These are phyloP conservation scores for Lachnellula cervina DNA, from an alignment of 2,329 filamentous ascomycete genomes.

Conservation along the genomic window DNA sequence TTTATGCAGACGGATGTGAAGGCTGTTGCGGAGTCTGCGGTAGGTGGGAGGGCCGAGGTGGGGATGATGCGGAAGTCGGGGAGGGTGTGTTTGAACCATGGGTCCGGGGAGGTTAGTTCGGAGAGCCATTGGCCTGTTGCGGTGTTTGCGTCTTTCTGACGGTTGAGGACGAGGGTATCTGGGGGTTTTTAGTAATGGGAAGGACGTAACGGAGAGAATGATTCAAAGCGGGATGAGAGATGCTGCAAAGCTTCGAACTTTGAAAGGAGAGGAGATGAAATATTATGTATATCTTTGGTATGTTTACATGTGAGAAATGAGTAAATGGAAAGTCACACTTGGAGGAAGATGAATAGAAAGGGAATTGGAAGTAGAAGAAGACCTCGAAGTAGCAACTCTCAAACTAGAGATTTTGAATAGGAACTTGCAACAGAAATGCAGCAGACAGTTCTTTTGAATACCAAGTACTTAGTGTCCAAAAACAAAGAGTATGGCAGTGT, in stretches of 20 bases:
- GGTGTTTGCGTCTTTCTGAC: constrained; percentile 19
- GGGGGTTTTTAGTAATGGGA: not conserved
- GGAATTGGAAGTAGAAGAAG: too few relatives aligned
- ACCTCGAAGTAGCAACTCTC: too few relatives aligned
- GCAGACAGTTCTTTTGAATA: too few relatives aligned
- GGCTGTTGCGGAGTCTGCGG: constrained; percentile 64
- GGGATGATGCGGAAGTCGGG: constrained; percentile 64
- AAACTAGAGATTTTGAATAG: too few relatives aligned
- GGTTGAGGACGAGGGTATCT: constrained; percentile 50
- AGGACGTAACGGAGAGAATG: not conserved
- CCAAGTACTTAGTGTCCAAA: not conserved
- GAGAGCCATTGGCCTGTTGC: constrained; percentile 45
- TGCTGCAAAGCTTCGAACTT: too few relatives aligned
- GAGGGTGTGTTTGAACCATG: constrained; percentile 70
- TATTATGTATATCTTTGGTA: too few relatives aligned
- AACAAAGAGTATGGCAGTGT: not conserved
- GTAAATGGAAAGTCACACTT: too few relatives aligned
- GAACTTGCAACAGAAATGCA: too few relatives aligned
- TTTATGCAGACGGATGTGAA: constrained; percentile 92
- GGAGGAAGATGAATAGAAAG: too few relatives aligned
- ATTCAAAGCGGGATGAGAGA: too few relatives aligned
- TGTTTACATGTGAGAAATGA: too few relatives aligned
- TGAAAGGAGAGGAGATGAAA: too few relatives aligned
- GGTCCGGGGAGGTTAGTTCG: constrained; percentile 59
- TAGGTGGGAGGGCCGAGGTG: constrained; percentile 53